A percentile compares a stretch with the other conserved stretches of the same genome.
Evolutionary conservation across 2,329 filamentous ascomycete genomes (phyloP).

Genomic region (Cordyceps cateniannulata): DNA sequence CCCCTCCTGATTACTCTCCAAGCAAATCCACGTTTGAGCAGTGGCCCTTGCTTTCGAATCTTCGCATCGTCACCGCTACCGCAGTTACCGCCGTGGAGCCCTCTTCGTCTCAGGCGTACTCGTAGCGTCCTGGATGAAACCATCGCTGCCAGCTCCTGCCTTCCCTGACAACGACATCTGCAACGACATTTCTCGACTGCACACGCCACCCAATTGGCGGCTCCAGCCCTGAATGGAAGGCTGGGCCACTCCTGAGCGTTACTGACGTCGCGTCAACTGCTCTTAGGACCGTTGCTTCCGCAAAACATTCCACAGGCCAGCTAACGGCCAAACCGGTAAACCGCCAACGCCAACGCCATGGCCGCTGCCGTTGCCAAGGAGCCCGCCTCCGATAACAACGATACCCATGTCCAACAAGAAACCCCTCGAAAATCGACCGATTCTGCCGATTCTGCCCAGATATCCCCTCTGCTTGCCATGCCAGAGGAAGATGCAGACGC

Average conservation of each 20-base stretch:
- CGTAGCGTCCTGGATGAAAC: conserved; percentile 3
- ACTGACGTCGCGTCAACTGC: conserved; percentile 3
- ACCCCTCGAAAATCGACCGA: not conserved
- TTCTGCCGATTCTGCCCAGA: conserved; percentile 16
- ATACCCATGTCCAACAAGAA: not conserved
- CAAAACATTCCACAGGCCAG: not conserved
- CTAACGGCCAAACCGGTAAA: not conserved
- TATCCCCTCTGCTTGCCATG: not conserved
- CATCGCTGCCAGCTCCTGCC: conserved; percentile 8
- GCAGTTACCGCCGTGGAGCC: not conserved
- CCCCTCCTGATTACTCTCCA: not conserved
- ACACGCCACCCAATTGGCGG: conserved; percentile 12
- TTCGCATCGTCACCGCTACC: not conserved
- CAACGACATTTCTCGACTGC: not conserved
- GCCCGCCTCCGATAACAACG: not conserved
- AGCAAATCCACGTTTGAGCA: not conserved
- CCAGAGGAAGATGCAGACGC: conserved; percentile 17
- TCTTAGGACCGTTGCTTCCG: not conserved
- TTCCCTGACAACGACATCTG: not conserved
- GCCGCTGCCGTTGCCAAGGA: not conserved
- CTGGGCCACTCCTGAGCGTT: not conserved
- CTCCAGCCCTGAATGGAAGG: conserved; percentile 9
- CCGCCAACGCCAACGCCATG: conserved; percentile 5
- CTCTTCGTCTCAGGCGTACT: conserved; percentile 9
- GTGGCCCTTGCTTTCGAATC: not conserved